Base-by-base conservation (phyloP, 306 rosid genomes). In the Arachis hypogaea region DNA sequence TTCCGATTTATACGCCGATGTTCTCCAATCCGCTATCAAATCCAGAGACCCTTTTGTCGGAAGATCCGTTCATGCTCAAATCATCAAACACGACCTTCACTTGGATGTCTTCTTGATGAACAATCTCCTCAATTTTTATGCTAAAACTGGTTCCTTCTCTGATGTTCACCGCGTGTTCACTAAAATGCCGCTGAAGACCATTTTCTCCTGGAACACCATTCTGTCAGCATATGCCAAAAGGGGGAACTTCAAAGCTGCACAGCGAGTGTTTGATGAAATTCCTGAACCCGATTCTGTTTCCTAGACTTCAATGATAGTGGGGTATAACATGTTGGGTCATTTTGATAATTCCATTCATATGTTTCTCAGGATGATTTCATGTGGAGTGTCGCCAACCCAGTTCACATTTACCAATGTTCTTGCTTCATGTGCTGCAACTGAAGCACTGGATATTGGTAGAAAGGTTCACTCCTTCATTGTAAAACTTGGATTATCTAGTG, bases 211-310 rank as follows among this genome's bases (percentile, higher is more conserved):
- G 98, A 93, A 91, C 72, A 86, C 91, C 6, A 42, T 93, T 62
- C 91, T 93, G 61, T 88, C 96, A 1, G 88, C 86, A 0, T 85
- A 83, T 11, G 89, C 86, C 4, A 91, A 91, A 76, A 85, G 77
- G 72, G 97, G 97, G 1, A 72, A 84, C 81, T 72, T 91, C 8
- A 84, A 85, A 16, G 58, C 63, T 22, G 91, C 96, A 11, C 82
- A 78, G 36, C 68, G 22, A 3, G 49, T 91, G 47, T 86, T 93
- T 54, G 68, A 82, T 16, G 86, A 76, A 74, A 93, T 91, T 82
- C 94, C 97, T 2, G 78, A 89, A 8, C 95, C 82, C 2, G 97
- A 93, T 70, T 87, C 94, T 4, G 98, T 93, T 40, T 91, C 98
- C 1, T 93, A 96, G 98, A 93, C 92, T 61, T 72, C 86, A 0